Evolutionary conservation across 768 basidiomycete genomes (phyloP), one percentile per base, ranked within the genome.

Genomic region (Lentinula boryana): DNA sequence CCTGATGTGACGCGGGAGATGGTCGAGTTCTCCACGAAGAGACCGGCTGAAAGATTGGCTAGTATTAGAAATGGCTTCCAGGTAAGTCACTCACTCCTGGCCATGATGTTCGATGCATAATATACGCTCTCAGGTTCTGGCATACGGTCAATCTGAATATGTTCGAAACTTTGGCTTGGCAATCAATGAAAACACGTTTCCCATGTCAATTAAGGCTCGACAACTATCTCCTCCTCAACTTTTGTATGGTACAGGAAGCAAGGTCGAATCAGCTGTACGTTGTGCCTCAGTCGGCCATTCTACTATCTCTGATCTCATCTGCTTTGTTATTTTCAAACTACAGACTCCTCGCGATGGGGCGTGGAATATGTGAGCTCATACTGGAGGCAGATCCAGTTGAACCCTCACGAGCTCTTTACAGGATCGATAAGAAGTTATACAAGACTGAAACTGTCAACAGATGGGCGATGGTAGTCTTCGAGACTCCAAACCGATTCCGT

Each of bases 1-100:
- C 75, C 84, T 0, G 86, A 89, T 48, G 85, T 85, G 66, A 85
- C 85, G 0, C 81, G 78, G 55, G 76, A 80, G 1, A 80, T 91
- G 3, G 76, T 91, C 0, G 77, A 78, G 0, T 91, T 92, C 62
- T 80, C 90, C 0, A 88, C 86, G 0, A 85, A 83, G 74, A 80
- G 69, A 46, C 90, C 90, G 0, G 60, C 65, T 0, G 83, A 86
- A 0, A 81, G 87, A 9, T 76, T 91, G 7, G 68, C 64, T 1
- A 81, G 80, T 60, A 89, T 91, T 52, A 63, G 57, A 1, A 69
- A 78, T 15, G 88, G 86, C 2, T 70, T 88, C 43, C 70, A 75
- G 60, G 87, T 89, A 66, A 18, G 63, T 18, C 5, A 12, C 21
- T 5, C n/a, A 16, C 6, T 52, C 15, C n/a, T 18, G 15, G 35